Base-by-base conservation (phyloP, 176 grass and related monocot genomes). In the Oryza officinalis region DNA sequence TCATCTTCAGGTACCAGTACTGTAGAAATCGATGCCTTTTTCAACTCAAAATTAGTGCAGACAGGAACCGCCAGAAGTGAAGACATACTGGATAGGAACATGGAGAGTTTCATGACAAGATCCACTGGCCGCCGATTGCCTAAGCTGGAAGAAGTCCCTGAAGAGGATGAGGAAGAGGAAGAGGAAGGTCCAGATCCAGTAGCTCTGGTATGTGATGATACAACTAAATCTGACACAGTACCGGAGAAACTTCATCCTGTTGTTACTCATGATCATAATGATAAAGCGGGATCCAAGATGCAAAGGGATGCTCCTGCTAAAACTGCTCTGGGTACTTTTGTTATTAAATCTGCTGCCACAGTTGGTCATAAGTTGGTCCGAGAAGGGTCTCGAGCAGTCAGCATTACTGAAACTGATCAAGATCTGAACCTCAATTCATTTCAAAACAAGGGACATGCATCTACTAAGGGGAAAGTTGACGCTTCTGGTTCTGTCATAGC, bases 61-160 rank as follows among this genome's bases (percentile, higher is more conserved):
- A 54, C 35, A 45, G 65, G 13, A 84, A 31, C 18, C 87, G 30
- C 40, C 41, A 84, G 3, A 50, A 69, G 37, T 12, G 54, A 75
- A 91, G 63, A 75, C 6, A 84, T 57, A n/a, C 26, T 1, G 1
- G 6, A 9, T 40, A 52, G 26, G 63, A 30, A 46, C 8, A 50
- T n/a, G 0, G 33, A 67, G 12, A 74, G 49, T 38, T 84, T 69
- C 45, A 45, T 60, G 26, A 60, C 10, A 4, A 71, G 32, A 18
- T 14, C 61, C 67, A 89, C 31, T 50, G 18, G 6, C n/a, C 52
- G 20, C 17, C 43, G 57, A 72, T 57, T 76, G 54, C 83, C 81
- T 72, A 89, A 78, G 78, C 57, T 82, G 67, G 57, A 31, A 71
- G 83, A 86, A 81, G 44, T 65, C 1, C 78, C 83, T 46, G 88